Conservation (phyloP, 352 stramenopile species). For the Lagenidium sp. region DNA sequence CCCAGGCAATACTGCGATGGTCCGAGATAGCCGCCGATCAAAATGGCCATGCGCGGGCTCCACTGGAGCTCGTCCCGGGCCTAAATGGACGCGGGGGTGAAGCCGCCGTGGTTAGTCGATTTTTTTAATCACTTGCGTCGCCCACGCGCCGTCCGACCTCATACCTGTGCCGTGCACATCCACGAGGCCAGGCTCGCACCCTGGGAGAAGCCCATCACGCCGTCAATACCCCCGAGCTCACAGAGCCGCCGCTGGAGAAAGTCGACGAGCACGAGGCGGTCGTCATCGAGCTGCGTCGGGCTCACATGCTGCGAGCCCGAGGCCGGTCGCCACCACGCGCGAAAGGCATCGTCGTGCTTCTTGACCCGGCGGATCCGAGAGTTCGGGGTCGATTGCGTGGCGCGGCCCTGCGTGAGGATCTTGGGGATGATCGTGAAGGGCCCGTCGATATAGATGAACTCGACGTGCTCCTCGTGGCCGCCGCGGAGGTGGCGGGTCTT, state of each 20-base stretch:
- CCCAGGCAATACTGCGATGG: slow-evolving; percentile 43
- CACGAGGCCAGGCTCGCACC: slow-evolving; percentile 68
- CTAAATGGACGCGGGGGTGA: slow-evolving; percentile 4
- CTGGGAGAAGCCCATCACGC: slow-evolving; percentile 79
- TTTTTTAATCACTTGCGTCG: background rate
- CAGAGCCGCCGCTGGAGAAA: slow-evolving; percentile 51
- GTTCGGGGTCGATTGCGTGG: slow-evolving; percentile 8
- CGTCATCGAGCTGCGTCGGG: slow-evolving; percentile 31
- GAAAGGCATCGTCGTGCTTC: slow-evolving; percentile 53
- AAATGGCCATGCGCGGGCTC: slow-evolving; percentile 54
- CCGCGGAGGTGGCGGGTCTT: slow-evolving; percentile 60
- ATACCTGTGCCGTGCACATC: slow-evolving; percentile 65
- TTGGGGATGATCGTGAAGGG: slow-evolving; percentile 66
- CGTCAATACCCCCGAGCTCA: slow-evolving; percentile 55
- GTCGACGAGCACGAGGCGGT: slow-evolving; percentile 39
- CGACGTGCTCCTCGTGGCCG: slow-evolving; percentile 20
- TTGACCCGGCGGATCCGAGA: slow-evolving; percentile 33
- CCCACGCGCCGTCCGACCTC: background rate
- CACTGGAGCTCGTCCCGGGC: slow-evolving; percentile 50
- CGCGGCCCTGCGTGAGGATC: slow-evolving; percentile 36
- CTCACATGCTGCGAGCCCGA: slow-evolving; percentile 38
- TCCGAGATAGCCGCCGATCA: slow-evolving; percentile 70
- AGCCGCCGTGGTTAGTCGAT: background rate
- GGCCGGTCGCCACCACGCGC: slow-evolving; percentile 60
- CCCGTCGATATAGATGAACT: slow-evolving; percentile 68